phyloP scores from a whole-genome alignment of 2,329 filamentous ascomycete species.

The Cordyceps tenuipes region DNA sequence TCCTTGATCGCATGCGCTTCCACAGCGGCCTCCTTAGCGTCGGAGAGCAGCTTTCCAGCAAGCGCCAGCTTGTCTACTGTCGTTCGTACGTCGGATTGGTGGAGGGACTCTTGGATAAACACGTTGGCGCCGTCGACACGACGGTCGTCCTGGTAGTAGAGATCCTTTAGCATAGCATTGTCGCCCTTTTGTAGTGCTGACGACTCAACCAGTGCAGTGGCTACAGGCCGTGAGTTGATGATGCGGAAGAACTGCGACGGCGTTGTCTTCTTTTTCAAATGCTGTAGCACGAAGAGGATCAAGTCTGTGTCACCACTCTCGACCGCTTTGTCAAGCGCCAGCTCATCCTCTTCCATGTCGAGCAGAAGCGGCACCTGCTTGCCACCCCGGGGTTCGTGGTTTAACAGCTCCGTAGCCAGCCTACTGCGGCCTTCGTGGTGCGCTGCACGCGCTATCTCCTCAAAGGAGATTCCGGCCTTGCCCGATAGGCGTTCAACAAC shows the following conservation, averaged over 20 bases:
- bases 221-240: slow-evolving; percentile 76
- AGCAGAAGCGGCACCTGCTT: slow-evolving; percentile 89
- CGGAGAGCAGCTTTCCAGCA: slow-evolving; percentile 71
- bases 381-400: slow-evolving; percentile 90
- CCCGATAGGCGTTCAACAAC: slow-evolving; percentile 82
- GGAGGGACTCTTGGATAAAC: slow-evolving; percentile 74
- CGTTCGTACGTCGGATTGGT: slow-evolving; percentile 59
- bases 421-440: slow-evolving; percentile 86
- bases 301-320: slow-evolving; percentile 93
- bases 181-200: slow-evolving; percentile 62
- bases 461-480: slow-evolving; percentile 90
- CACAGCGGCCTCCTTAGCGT: slow-evolving; percentile 70
- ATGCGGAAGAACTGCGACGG: slow-evolving; percentile 86
- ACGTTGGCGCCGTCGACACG: slow-evolving; percentile 81
- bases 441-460: slow-evolving; percentile 83
- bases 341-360: slow-evolving; percentile 90
- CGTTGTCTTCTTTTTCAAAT: slow-evolving; percentile 83
- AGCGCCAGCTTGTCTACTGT: slow-evolving; percentile 82
- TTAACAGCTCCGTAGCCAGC: slow-evolving; percentile 84
- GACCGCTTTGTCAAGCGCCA: slow-evolving; percentile 92
- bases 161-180: slow-evolving; percentile 79
- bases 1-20: slow-evolving; percentile 73
- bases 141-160: slow-evolving; percentile 96
- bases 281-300: slow-evolving; percentile 78
- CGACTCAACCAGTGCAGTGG: slow-evolving; percentile 82